Evolutionary conservation across 306 rosid species (phyloP).

Genomic region (Calophaca sinica): DNA sequence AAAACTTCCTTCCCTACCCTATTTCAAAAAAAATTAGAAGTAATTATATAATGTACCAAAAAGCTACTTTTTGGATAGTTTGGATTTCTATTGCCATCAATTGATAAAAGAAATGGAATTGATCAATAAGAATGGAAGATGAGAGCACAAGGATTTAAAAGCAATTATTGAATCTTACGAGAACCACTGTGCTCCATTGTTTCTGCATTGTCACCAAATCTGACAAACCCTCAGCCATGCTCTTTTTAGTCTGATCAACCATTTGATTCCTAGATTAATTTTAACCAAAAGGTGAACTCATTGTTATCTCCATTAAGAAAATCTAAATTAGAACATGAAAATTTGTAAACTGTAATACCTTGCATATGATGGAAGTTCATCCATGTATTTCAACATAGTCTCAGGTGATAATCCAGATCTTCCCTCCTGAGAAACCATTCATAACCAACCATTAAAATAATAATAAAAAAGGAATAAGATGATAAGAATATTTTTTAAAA

Average conservation of each 20-base stretch:
- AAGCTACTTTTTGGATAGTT: conserved; percentile 10
- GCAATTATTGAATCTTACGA: conserved; percentile 59
- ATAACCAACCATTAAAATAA: conserved; percentile 40
- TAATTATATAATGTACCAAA: background rate
- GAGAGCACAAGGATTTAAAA: conserved; percentile 14
- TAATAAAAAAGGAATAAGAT: background rate
- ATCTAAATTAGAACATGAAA: conserved; percentile 32
- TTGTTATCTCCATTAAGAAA: conserved; percentile 34
- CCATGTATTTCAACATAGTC: conserved; percentile 53
- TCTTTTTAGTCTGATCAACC: conserved; percentile 55
- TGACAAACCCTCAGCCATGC: conserved; percentile 62
- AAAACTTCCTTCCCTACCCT: background rate
- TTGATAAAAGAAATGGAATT: conserved; percentile 25
- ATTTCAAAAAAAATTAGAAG: background rate
- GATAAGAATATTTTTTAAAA: conserved; percentile 15
- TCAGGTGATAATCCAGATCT: conserved; percentile 49
- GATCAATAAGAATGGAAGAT: conserved; percentile 35
- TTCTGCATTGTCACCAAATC: conserved; percentile 63
- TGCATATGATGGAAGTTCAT: conserved; percentile 55
- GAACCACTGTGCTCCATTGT: conserved; percentile 73
- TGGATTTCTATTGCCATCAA: background rate
- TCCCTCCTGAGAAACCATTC: conserved; percentile 62
- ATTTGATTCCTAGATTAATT: conserved; percentile 64
- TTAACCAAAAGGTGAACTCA: conserved; percentile 32
- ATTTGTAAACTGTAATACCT: conserved; percentile 53